A percentile compares a stretch with the other conserved stretches of the same genome.
These are phyloP conservation scores for Deuterostichococcus epilithicus DNA, from an alignment of 139 green algal genomes.

Conservation along the genomic window DNA sequence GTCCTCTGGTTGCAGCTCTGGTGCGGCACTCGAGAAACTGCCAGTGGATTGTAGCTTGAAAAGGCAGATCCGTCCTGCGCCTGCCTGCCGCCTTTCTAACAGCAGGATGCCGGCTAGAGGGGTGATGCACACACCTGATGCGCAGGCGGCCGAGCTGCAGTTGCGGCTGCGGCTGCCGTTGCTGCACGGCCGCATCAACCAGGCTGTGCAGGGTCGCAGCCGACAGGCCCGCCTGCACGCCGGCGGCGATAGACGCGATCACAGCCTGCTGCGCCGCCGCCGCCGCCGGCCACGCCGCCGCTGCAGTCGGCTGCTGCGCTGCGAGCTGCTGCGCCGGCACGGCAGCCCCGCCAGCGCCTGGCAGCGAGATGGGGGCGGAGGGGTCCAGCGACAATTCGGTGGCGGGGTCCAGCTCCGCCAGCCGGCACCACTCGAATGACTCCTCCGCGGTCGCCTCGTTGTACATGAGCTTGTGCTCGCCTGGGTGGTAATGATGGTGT, in stretches of 20 bases:
- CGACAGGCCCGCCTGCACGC: slow-evolving; percentile 7
- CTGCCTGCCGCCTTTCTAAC: no score
- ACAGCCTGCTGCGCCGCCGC: neutral
- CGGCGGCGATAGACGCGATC: slow-evolving; percentile 14
- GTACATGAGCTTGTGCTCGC: slow-evolving; percentile 42
- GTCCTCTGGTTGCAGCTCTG: no score
- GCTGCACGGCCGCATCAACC: slow-evolving; percentile 7
- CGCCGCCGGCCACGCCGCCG: neutral
- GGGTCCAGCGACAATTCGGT: neutral
- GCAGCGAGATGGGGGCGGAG: neutral
- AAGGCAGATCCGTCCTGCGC: no score
- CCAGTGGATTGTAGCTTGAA: no score
- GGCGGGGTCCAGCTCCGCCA: slow-evolving; percentile 22
- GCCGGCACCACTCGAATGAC: slow-evolving; percentile 37
- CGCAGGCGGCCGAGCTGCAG: neutral
- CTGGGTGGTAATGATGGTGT: no score
- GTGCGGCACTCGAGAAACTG: no score
- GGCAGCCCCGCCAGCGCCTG: neutral
- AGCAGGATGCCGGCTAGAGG: no score
- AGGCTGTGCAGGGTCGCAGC: slow-evolving; percentile 5
- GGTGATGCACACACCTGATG: neutral
- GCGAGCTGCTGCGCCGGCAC: neutral
- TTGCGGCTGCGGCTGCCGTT: neutral
- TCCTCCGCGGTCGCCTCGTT: slow-evolving; percentile 28
- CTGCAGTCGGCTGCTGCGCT: neutral